These are phyloP conservation scores for Verbena officinalis DNA, from an alignment of 257 asterid species.

Conservation along the genomic window DNA sequence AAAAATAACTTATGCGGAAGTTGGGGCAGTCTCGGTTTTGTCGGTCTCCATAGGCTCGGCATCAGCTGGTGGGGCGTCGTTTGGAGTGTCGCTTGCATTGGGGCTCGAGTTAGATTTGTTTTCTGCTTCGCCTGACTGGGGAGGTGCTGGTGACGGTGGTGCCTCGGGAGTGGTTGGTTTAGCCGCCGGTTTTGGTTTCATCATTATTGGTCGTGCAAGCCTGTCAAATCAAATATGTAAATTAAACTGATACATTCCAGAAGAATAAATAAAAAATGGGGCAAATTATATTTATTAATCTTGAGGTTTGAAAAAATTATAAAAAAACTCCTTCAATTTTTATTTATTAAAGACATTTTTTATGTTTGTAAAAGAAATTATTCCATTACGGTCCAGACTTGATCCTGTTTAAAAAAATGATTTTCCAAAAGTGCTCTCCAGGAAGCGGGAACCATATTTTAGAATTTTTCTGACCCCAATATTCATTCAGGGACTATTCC, in stretches of 20 bases:
- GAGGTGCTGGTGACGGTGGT: conserved; percentile 52
- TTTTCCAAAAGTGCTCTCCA: no score
- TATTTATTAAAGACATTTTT: no score
- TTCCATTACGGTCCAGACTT: no score
- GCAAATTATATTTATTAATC: no score
- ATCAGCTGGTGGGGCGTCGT: conserved; percentile 43
- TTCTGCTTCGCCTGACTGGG: conserved; percentile 56
- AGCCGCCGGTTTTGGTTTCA: conserved; percentile 80
- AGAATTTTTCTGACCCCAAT: no score
- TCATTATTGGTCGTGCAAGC: conserved; percentile 84
- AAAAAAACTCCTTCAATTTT: no score
- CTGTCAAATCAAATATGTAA: conserved; percentile 35
- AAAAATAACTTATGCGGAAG: conserved; percentile 23
- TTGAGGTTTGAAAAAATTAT: no score
- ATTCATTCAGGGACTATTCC: no score
- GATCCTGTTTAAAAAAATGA: no score
- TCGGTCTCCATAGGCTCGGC: conserved; percentile 80
- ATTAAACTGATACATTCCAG: not conserved
- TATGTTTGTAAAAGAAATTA: no score
- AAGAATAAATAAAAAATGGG: no score
- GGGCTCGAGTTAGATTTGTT: conserved; percentile 32
- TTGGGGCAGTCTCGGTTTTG: conserved; percentile 43
- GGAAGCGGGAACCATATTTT: no score
- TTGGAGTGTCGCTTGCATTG: conserved; percentile 27
- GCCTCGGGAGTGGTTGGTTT: conserved; percentile 73